Percentiles rank a stretch among this genome's conserved stretches.
Conservation (phyloP, 345 rosid species). For the Citrus trifoliata region DNA sequence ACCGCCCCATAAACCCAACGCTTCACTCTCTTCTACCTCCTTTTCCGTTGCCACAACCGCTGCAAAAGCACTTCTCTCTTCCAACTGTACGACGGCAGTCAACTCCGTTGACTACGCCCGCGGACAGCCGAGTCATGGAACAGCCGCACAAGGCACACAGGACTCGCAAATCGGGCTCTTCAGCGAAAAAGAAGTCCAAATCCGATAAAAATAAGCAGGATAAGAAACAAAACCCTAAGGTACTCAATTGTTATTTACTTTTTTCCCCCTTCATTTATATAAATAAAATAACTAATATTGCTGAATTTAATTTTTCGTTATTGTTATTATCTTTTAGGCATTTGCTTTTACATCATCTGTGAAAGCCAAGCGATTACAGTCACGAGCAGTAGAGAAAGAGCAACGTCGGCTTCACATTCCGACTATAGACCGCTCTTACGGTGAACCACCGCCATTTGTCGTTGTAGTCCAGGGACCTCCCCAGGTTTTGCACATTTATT, state of each 20-base stretch:
- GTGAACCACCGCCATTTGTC: conserved; percentile 81
- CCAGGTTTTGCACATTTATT: conserved; percentile 33
- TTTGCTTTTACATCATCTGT: conserved; percentile 58
- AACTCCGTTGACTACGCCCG: neutral
- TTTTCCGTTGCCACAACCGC: neutral
- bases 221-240: conserved; percentile 65
- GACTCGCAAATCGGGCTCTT: conserved; percentile 65
- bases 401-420: conserved; percentile 83
- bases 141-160: conserved; percentile 74
- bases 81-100: neutral
- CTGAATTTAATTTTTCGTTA: neutral
- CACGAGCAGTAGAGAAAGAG: conserved; percentile 79
- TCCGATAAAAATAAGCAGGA: conserved; percentile 44
- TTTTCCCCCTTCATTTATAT: too few species aligned
- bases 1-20: neutral
- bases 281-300: neutral
- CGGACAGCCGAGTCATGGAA: conserved; percentile 27
- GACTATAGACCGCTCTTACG: conserved; percentile 69
- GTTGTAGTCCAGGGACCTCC: conserved; percentile 91
- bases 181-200: conserved; percentile 52
- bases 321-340: conserved; percentile 42
- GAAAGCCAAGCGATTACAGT: conserved; percentile 62
- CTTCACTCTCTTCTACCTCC: neutral
- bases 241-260: neutral
- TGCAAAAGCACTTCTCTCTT: neutral